Evolutionary conservation across 805 yeast genomes (phyloP).

Genomic region (Candida loeiensis): DNA sequence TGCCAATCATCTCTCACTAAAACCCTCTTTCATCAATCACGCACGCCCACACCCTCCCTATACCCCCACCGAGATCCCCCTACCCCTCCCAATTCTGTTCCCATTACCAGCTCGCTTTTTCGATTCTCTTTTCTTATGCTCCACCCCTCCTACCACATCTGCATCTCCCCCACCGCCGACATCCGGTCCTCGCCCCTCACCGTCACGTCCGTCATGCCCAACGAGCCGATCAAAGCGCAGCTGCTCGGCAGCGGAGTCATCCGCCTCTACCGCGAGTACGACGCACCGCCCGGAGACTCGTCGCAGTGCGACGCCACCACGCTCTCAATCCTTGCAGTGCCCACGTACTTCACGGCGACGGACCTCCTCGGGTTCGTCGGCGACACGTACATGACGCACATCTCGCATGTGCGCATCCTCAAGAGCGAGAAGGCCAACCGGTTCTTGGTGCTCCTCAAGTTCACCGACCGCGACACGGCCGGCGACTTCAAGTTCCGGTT

Average conservation of each 20-base stretch:
- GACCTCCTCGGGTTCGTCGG: slow-evolving; percentile 82
- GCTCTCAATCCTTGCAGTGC: slow-evolving; percentile 79
- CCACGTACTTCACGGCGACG: slow-evolving; percentile 81
- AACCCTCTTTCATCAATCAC: too few relatives aligned
- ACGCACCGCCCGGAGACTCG: slow-evolving; percentile 16
- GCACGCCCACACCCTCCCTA: too few relatives aligned
- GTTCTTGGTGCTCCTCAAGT: slow-evolving; percentile 76
- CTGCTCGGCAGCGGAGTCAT: slow-evolving; percentile 74
- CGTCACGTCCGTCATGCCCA: slow-evolving; percentile 21
- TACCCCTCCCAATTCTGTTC: background rate
- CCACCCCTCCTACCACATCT: slow-evolving; percentile 34
- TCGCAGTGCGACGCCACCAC: slow-evolving; percentile 43
- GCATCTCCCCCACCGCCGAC: slow-evolving; percentile 26
- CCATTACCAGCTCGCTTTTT: background rate
- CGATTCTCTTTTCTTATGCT: background rate
- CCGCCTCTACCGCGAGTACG: slow-evolving; percentile 57
- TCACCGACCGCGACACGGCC: slow-evolving; percentile 53
- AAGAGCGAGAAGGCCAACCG: slow-evolving; percentile 63
- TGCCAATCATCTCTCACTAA: too few relatives aligned
- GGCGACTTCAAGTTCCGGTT: slow-evolving; percentile 59
- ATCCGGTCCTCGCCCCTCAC: slow-evolving; percentile 31
- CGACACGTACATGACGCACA: slow-evolving; percentile 47
- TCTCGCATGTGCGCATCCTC: slow-evolving; percentile 71
- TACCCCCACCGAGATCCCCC: too few relatives aligned
- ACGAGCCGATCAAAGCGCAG: slow-evolving; percentile 56